Evolutionary conservation across 352 stramenopile genomes (phyloP).

Genomic region (Pythium myriotylum): DNA sequence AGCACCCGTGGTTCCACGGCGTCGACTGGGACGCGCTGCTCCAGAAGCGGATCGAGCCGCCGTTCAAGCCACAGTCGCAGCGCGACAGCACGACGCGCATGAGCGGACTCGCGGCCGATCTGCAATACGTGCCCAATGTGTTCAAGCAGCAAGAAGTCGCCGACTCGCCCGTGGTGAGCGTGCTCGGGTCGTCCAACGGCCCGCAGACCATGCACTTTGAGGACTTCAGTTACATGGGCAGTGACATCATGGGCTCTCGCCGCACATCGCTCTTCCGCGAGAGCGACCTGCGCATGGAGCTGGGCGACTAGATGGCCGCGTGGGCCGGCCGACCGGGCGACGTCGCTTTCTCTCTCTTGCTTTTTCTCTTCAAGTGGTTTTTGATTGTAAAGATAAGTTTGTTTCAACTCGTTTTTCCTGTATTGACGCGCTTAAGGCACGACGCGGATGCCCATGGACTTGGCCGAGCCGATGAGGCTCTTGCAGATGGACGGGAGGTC

Average conservation of each 20-base stretch:
- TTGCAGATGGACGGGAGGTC: conserved; percentile 91
- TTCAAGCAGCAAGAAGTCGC: conserved; percentile 86
- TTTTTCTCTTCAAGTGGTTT: conserved; percentile 13
- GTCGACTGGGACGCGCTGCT: conserved; percentile 82
- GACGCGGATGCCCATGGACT: conserved; percentile 92
- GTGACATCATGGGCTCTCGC: conserved; percentile 83
- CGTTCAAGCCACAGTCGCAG: conserved; percentile 56
- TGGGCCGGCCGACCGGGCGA: not conserved
- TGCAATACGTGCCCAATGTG: conserved; percentile 78
- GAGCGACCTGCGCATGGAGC: conserved; percentile 86
- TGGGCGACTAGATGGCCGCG: conserved; percentile 47
- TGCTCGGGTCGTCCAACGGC: conserved; percentile 55
- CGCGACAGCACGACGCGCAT: conserved; percentile 38
- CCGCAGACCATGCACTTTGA: conserved; percentile 84
- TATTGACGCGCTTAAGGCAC: conserved; percentile 42
- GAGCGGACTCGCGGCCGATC: conserved; percentile 56
- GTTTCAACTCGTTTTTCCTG: conserved; percentile 20
- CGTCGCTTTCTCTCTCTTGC: not conserved
- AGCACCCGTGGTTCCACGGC: conserved; percentile 76
- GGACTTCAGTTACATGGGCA: conserved; percentile 89
- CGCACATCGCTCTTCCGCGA: conserved; percentile 82
- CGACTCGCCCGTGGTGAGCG: conserved; percentile 71
- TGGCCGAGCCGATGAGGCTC: conserved; percentile 92
- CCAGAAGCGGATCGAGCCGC: conserved; percentile 62
- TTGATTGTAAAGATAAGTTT: conserved; percentile 24